Evolutionary conservation across 108 stramenopile species (phyloP).

Genomic region (Nitzschia palea): DNA sequence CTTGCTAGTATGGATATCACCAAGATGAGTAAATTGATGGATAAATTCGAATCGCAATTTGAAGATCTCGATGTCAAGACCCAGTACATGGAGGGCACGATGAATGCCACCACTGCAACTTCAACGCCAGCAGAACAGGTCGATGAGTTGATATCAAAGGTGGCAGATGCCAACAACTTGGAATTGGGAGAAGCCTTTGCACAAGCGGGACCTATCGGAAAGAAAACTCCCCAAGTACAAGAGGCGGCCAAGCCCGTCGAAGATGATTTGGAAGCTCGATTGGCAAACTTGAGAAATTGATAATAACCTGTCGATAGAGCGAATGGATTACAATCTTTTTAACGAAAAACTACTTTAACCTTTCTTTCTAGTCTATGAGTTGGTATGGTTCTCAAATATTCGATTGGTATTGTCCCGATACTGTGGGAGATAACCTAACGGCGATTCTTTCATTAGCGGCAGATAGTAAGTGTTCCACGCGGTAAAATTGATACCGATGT

Average conservation of each 20-base stretch:
- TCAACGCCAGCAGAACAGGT: constrained; percentile 96
- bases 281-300: constrained; percentile 78
- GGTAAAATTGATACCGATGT: not conserved
- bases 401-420: not conserved
- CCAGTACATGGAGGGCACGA: constrained; percentile 94
- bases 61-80: constrained; percentile 98
- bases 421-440: constrained; percentile 7
- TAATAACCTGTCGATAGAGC: too few species aligned
- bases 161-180: constrained; percentile 92
- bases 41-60: constrained; percentile 98
- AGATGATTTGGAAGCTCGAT: constrained; percentile 80
- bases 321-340: too few species aligned
- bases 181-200: constrained; percentile 79
- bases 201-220: constrained; percentile 78
- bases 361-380: not conserved
- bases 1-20: constrained; percentile 92
- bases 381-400: not conserved
- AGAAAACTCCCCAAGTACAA: constrained; percentile 60
- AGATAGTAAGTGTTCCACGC: constrained; percentile 5
- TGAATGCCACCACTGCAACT: constrained; percentile 94
- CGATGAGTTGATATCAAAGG: constrained; percentile 87
- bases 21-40: constrained; percentile 90
- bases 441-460: constrained; percentile 11
- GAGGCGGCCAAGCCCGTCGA: constrained; percentile 42
- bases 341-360: too few species aligned